These are phyloP conservation scores for Citrus inodora DNA, from an alignment of 345 rosid species.

Conservation along the genomic window DNA sequence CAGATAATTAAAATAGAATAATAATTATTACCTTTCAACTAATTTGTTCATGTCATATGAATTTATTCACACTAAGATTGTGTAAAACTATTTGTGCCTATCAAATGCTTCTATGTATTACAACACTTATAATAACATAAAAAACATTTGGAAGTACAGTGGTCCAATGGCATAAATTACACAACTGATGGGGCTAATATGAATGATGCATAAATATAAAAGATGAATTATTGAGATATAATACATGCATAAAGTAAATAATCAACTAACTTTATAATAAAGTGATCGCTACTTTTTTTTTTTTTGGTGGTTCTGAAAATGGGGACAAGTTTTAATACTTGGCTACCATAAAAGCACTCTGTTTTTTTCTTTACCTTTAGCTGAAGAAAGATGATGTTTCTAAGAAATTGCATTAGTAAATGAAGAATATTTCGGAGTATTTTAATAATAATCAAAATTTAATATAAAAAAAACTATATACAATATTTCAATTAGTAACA, in stretches of 20 bases:
- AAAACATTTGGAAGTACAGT: no score
- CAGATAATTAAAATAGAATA: no score
- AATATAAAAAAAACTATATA: not conserved
- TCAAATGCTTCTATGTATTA: no score
- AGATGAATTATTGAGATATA: not conserved
- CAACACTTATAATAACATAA: no score
- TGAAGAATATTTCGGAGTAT: not conserved
- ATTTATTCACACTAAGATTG: no score
- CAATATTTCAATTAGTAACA: not conserved
- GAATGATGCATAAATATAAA: not conserved
- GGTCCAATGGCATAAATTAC: not conserved
- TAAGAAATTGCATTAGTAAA: not conserved
- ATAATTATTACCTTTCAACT: no score
- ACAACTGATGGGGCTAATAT: not conserved
- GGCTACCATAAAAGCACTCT: not conserved
- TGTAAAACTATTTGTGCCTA: no score
- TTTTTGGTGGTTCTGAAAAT: not conserved
- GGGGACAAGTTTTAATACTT: not conserved
- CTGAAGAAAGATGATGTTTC: not conserved
- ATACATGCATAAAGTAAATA: not conserved
- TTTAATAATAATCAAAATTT: no score
- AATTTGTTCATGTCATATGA: fast-evolving
- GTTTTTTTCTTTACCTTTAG: not conserved
- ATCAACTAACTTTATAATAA: conserved; percentile 1
- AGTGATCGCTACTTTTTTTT: not conserved